Conservation (phyloP, 2,329 filamentous ascomycete species). For the Penicillium paneum region DNA sequence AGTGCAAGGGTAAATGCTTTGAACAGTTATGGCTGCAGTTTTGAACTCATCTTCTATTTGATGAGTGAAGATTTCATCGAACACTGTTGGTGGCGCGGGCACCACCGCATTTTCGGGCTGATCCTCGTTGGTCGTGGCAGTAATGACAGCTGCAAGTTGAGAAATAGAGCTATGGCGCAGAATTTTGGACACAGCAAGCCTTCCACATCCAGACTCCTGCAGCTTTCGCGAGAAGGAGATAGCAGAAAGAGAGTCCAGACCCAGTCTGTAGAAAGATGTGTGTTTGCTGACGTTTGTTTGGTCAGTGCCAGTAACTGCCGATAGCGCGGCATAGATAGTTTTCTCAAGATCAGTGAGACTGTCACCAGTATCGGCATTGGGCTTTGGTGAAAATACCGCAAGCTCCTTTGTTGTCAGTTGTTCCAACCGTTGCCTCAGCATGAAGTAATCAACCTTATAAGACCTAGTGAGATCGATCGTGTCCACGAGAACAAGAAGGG, state of each 20-base stretch:
- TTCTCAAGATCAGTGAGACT: slow-evolving; percentile 57
- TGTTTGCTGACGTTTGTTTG: slow-evolving; percentile 54
- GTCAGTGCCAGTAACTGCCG: slow-evolving; percentile 49
- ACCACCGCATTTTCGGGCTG: not conserved
- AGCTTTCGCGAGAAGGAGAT: slow-evolving; percentile 66
- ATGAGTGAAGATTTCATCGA: slow-evolving; percentile 29
- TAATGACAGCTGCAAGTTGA: slow-evolving; percentile 50
- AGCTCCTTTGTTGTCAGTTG: slow-evolving; percentile 49
- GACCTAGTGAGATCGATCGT: slow-evolving; percentile 68
- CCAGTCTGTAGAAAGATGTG: slow-evolving; percentile 73
- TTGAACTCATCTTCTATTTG: slow-evolving; percentile 35
- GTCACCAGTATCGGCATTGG: slow-evolving; percentile 26
- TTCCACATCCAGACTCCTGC: slow-evolving; percentile 43
- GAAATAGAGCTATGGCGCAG: slow-evolving; percentile 66
- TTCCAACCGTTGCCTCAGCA: slow-evolving; percentile 51
- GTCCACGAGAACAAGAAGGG: slow-evolving; percentile 67
- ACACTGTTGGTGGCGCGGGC: slow-evolving; percentile 5
- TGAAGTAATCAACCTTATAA: slow-evolving; percentile 67
- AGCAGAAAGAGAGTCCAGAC: slow-evolving; percentile 78
- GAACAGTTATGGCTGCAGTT: slow-evolving; percentile 38
- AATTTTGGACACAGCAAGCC: slow-evolving; percentile 65
- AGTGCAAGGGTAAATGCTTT: slow-evolving; percentile 72
- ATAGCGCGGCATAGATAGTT: slow-evolving; percentile 55
- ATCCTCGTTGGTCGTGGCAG: slow-evolving; percentile 6
- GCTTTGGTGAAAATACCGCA: slow-evolving; percentile 34